Percentiles rank a stretch among this genome's conserved stretches.
Evolutionary conservation across 352 stramenopile genomes (phyloP).

Genomic region (Phytophthora fragariae): DNA sequence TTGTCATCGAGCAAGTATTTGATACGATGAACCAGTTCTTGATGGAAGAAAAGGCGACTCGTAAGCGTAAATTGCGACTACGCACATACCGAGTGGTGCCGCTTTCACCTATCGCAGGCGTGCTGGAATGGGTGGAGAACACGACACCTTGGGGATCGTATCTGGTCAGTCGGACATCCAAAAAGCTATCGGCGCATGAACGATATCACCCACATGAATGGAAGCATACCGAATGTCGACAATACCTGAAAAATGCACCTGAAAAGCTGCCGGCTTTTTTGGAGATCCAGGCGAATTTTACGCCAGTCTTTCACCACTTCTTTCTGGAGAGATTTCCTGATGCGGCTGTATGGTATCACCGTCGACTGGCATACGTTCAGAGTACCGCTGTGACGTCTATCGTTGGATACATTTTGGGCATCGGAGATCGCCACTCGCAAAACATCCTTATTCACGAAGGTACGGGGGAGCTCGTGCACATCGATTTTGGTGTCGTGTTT

Average conservation of each 20-base stretch:
- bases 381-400: slow-evolving; percentile 98
- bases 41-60: slow-evolving; percentile 65
- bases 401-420: slow-evolving; percentile 95
- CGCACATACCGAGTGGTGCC: slow-evolving; percentile 97
- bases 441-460: slow-evolving; percentile 99
- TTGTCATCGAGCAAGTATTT: slow-evolving; percentile 92
- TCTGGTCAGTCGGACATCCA: slow-evolving; percentile 71
- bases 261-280: slow-evolving; percentile 89
- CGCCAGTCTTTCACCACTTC: slow-evolving; percentile 97
- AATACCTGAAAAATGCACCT: slow-evolving; percentile 74
- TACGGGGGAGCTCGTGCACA: slow-evolving; percentile 99
- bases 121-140: slow-evolving; percentile 99
- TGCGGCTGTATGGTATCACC: slow-evolving; percentile 93
- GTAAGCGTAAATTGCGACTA: slow-evolving; percentile 85
- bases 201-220: slow-evolving; percentile 97
- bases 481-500: slow-evolving; percentile 99
- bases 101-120: slow-evolving; percentile 91
- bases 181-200: slow-evolving; percentile 85
- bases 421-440: slow-evolving; percentile 98
- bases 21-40: slow-evolving; percentile 92
- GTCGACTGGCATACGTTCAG: slow-evolving; percentile 95
- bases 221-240: slow-evolving; percentile 85
- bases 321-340: slow-evolving; percentile 98
- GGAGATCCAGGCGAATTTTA: slow-evolving; percentile 95
- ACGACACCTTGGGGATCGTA: slow-evolving; percentile 96